A percentile compares a stretch with the other conserved stretches of the same genome.
Evolutionary conservation across 305 asterid species (phyloP).

Genomic region (Rubia tinctorum): DNA sequence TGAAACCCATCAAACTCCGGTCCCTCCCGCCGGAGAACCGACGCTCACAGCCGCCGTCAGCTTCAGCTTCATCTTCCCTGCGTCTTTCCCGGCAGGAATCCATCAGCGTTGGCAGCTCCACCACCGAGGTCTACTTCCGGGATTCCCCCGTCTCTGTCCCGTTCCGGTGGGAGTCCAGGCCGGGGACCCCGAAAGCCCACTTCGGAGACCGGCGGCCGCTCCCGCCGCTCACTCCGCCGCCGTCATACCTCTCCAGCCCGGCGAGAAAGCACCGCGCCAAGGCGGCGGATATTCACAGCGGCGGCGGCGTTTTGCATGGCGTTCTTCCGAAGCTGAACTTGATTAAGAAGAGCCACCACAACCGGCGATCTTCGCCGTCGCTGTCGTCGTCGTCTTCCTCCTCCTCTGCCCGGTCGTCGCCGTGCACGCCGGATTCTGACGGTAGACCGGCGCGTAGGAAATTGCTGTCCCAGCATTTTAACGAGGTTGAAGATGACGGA

Average conservation of each 20-base stretch:
- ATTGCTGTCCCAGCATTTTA: constrained; percentile 19
- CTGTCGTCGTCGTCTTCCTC: constrained; percentile 21
- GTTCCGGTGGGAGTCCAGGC: constrained; percentile 57
- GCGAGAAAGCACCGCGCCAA: constrained; percentile 11
- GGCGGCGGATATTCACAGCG: neutral
- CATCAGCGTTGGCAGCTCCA: constrained; percentile 10
- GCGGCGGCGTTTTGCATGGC: constrained; percentile 17
- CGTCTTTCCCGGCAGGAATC: constrained; percentile 25
- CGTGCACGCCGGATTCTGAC: constrained; percentile 12
- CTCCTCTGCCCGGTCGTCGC: constrained; percentile 32
- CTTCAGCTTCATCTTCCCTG: constrained; percentile 13
- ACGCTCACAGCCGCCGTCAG: neutral
- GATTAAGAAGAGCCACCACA: constrained; percentile 21
- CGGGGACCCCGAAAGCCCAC: constrained; percentile 49
- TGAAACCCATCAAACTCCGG: constrained; percentile 31
- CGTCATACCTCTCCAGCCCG: constrained; percentile 36
- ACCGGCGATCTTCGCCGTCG: constrained; percentile 18
- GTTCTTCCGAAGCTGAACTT: constrained; percentile 33
- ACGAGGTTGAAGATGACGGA: constrained; percentile 18
- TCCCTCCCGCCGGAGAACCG: constrained; percentile 22
- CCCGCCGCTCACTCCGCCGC: constrained; percentile 72
- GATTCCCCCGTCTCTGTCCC: constrained; percentile 42
- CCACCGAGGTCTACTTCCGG: constrained; percentile 42
- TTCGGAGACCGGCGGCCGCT: constrained; percentile 29
- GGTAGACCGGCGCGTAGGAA: constrained; percentile 16